Evolutionary conservation across 495 filamentous ascomycete species (phyloP).

Genomic region (Trichoderma virens): DNA sequence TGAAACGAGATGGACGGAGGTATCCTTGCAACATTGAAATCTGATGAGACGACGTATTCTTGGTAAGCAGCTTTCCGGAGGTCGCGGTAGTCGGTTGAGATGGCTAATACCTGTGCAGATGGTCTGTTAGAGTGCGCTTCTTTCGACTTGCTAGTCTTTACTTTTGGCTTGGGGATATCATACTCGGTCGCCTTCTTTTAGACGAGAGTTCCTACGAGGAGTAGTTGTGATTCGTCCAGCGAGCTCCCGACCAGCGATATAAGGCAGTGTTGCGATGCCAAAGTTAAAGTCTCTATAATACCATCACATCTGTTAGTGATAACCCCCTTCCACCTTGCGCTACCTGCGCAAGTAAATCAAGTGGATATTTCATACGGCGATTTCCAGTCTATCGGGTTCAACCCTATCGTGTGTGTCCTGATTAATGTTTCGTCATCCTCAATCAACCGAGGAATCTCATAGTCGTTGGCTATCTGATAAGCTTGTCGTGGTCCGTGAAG

Average conservation of each 20-base stretch:
- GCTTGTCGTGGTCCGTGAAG: constrained; percentile 35
- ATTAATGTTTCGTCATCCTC: constrained; percentile 45
- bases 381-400: constrained; percentile 73
- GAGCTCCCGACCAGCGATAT: constrained; percentile 55
- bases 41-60: constrained; percentile 55
- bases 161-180: background rate
- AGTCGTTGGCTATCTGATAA: constrained; percentile 34
- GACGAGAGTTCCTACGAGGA: constrained; percentile 30
- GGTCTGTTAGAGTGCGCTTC: background rate
- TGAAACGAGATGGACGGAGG: constrained; percentile 40
- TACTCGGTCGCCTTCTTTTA: constrained; percentile 46
- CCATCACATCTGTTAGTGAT: background rate
- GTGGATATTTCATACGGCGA: constrained; percentile 39
- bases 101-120: constrained; percentile 39
- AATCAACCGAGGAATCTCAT: constrained; percentile 37
- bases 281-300: constrained; percentile 50
- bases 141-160: background rate
- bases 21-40: constrained; percentile 55
- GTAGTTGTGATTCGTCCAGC: constrained; percentile 48
- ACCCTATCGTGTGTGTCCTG: constrained; percentile 49
- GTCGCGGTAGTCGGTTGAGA: constrained; percentile 66
- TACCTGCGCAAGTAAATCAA: background rate
- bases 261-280: constrained; percentile 51
- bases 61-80: constrained; percentile 62
- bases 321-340: too few relatives aligned